A percentile compares a stretch with the other conserved stretches of the same genome.
Evolutionary conservation across 176 grass and related monocot genomes (phyloP).

Genomic region (Musa troglodytarum): DNA sequence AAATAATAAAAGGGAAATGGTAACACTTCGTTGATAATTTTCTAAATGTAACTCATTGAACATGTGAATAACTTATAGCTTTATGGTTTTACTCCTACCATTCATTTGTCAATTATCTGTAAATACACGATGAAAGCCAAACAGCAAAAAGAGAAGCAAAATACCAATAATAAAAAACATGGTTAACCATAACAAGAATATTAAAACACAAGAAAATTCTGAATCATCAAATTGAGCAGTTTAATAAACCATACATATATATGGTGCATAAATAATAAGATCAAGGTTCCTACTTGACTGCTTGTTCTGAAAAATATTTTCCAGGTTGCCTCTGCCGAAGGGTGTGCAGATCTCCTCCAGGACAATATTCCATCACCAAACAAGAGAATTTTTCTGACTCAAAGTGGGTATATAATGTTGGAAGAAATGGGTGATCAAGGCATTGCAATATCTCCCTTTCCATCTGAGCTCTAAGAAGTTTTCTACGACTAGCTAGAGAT

Average conservation of each 20-base stretch:
- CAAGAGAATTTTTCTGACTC: slow-evolving; percentile 14
- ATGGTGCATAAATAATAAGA: background rate
- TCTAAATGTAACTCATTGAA: no score
- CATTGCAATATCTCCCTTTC: slow-evolving; percentile 8
- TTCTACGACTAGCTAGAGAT: slow-evolving; percentile 4
- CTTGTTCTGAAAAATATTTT: slow-evolving; percentile 11
- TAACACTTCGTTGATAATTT: background rate
- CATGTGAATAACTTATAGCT: no score
- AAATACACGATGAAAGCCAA: no score
- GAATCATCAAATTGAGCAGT: background rate
- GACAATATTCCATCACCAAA: slow-evolving; percentile 15
- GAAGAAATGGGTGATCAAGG: slow-evolving; percentile 16
- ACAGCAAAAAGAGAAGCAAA: background rate
- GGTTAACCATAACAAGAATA: background rate
- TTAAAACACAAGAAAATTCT: background rate
- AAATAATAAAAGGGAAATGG: background rate
- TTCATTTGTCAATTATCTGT: no score
- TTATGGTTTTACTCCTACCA: no score
- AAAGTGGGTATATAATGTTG: slow-evolving; percentile 6
- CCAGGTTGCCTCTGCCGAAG: slow-evolving; percentile 10
- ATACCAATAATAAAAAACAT: background rate
- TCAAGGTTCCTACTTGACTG: background rate
- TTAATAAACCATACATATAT: background rate
- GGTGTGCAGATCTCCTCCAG: slow-evolving; percentile 10
- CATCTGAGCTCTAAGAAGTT: slow-evolving; percentile 2